Evolutionary conservation across 441 rosid genomes (phyloP).

Genomic region (Gossypium gossypioides): DNA sequence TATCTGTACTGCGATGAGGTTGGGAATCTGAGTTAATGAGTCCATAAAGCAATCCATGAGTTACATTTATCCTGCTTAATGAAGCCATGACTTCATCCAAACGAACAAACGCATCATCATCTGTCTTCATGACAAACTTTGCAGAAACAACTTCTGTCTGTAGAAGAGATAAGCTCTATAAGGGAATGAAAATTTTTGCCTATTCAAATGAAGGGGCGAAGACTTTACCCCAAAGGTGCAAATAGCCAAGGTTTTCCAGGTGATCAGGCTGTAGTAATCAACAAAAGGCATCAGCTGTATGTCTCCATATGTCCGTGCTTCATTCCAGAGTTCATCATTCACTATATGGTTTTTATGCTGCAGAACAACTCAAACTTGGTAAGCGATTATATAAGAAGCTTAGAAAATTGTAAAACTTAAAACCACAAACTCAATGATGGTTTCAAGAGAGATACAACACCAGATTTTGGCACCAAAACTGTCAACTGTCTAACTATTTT

Average conservation of each 20-base stretch:
- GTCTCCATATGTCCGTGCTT: slow-evolving; percentile 74
- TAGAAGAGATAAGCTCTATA: slow-evolving; percentile 22
- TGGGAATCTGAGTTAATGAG: slow-evolving; percentile 71
- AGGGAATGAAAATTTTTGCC: slow-evolving; percentile 19
- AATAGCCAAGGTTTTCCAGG: slow-evolving; percentile 92
- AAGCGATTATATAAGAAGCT: slow-evolving; percentile 13
- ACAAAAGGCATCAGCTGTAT: slow-evolving; percentile 94
- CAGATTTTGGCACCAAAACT: neutral
- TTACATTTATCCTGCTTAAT: slow-evolving; percentile 44
- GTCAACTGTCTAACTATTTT: neutral
- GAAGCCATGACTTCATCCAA: slow-evolving; percentile 76
- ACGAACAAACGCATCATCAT: slow-evolving; percentile 93
- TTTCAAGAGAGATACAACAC: neutral
- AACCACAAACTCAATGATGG: neutral
- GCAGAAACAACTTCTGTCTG: slow-evolving; percentile 78
- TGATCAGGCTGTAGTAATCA: slow-evolving; percentile 88
- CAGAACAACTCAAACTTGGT: slow-evolving; percentile 24
- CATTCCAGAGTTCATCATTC: slow-evolving; percentile 86
- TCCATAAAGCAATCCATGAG: slow-evolving; percentile 71
- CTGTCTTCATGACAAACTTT: slow-evolving; percentile 89
- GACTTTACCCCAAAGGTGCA: slow-evolving; percentile 86
- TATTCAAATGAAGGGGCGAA: slow-evolving; percentile 19
- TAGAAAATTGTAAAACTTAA: neutral
- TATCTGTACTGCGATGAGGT: slow-evolving; percentile 72
- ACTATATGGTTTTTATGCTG: slow-evolving; percentile 92